Evolutionary conservation across 176 grass and related monocot genomes (phyloP), one percentile per base, ranked within the genome.

Genomic region (Eragrostis nindensis): DNA sequence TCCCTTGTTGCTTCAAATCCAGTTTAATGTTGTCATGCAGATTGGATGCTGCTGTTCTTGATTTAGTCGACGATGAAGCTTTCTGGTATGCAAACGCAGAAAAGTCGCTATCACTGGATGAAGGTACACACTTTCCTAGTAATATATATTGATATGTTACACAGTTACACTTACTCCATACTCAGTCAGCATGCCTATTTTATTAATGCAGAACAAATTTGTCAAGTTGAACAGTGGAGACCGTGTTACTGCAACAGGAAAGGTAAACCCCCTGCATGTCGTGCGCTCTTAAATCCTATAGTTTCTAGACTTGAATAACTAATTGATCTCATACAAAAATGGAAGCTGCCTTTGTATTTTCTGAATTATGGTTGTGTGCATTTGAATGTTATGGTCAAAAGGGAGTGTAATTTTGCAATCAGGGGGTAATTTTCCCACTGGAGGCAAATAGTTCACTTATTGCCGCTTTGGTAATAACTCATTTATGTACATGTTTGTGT

Each of bases 51-150:
- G 96, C 92, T 82, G 96, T 98, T 70, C 96, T 98, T 81, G 88
- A 98, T 91, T 85, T 98, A 85, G 88, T 95, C 11, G 90, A 90
- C 66, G 96, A 98, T 84, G 96, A 98, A 89, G 87, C 84, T 82
- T n/a, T 91, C 90, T 81, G 90, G 92, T 69, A 80, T 98, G 77
- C 86, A 95, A 54, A 54, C 86, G 64, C 96, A 98, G 76, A 98
- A 93, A 93, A 78, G 82, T 84, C 88, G 90, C 82, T 98, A 82
- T 85, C 92, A 98, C 83, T 98, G 96, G 96, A 86, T 91, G 83
- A 98, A 95, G 92, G 92, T 98, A 89, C 54, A 70, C n/a, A 66
- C 47, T 76, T 78, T 75, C 49, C 7, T 56, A 76, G 22, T 70
- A 41, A 16, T 45, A 69, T 71, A 57, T 26, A 8, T 71, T 32